Conservation (phyloP, 768 basidiomycete genomes). For the Tricholoma terreum region DNA sequence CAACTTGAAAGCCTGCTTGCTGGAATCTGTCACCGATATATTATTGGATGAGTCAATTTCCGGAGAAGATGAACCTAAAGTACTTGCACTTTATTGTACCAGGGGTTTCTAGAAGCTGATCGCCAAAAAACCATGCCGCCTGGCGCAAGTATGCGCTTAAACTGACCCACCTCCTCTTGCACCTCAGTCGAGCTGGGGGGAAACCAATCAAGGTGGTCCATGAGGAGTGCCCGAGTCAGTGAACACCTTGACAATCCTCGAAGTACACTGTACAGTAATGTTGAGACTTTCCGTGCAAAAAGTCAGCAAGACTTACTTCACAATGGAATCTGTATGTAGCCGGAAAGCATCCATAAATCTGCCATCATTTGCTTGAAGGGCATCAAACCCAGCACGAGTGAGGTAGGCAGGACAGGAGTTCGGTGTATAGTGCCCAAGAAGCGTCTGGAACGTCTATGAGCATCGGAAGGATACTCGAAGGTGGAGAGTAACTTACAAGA, state of each 20-base stretch:
- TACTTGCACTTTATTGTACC: slow-evolving; percentile 54
- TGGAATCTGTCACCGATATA: slow-evolving; percentile 37
- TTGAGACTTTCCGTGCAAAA: not conserved
- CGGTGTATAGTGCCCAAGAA: slow-evolving; percentile 55
- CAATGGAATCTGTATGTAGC: slow-evolving; percentile 69
- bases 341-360: slow-evolving; percentile 52
- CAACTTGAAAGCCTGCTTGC: slow-evolving; percentile 50
- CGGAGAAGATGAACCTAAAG: too few relatives aligned
- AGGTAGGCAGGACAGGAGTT: slow-evolving; percentile 64
- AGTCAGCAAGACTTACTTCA: slow-evolving; percentile 44
- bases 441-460: slow-evolving; percentile 21
- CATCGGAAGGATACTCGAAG: not conserved
- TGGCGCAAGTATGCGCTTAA: slow-evolving; percentile 51
- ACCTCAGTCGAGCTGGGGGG: slow-evolving; percentile 43
- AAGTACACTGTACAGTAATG: slow-evolving; percentile 23
- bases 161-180: slow-evolving; percentile 53
- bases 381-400: slow-evolving; percentile 56
- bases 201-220: slow-evolving; percentile 71
- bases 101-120: slow-evolving; percentile 58
- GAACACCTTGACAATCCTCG: slow-evolving; percentile 34
- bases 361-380: slow-evolving; percentile 46
- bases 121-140: slow-evolving; percentile 69
- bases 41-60: not conserved
- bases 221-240: slow-evolving; percentile 62
- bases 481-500: slow-evolving; percentile 32